phyloP scores from a whole-genome alignment of 768 basidiomycete species.

The Leccinum broughii region DNA sequence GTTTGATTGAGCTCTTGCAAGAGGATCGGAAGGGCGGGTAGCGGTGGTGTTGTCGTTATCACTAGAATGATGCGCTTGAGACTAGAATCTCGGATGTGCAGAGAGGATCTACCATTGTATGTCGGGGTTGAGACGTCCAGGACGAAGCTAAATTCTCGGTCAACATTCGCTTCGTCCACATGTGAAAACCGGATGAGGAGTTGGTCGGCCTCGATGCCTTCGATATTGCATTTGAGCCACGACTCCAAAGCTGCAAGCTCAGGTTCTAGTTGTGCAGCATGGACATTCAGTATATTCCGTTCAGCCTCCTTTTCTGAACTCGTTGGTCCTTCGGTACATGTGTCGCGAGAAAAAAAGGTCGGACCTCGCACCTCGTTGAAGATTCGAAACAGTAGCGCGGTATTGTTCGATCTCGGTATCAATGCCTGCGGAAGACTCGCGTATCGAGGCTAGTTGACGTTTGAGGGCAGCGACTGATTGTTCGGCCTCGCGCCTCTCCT shows the following conservation, averaged over 20 bases:
- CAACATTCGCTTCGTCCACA: constrained; percentile 56
- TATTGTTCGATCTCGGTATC: constrained; percentile 76
- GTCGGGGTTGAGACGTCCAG: constrained; percentile 64
- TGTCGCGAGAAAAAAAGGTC: background rate
- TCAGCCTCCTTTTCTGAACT: constrained; percentile 68
- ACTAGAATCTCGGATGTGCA: background rate
- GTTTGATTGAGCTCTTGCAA: constrained; percentile 71
- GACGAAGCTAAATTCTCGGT: constrained; percentile 70
- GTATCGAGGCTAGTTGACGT: constrained; percentile 63
- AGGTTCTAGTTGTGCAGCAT: constrained; percentile 51
- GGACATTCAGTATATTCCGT: constrained; percentile 49
- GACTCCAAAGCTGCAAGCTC: constrained; percentile 61
- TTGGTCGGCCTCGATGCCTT: constrained; percentile 73
- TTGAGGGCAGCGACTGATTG: constrained; percentile 57
- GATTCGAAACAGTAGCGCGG: constrained; percentile 56
- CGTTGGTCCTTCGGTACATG: background rate
- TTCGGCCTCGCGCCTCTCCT: constrained; percentile 72
- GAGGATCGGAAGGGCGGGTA: constrained; percentile 66
- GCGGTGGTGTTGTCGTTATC: constrained; percentile 71
- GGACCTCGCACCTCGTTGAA: constrained; percentile 56
- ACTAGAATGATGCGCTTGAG: constrained; percentile 44
- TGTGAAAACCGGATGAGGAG: constrained; percentile 73
- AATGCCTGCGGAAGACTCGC: constrained; percentile 56
- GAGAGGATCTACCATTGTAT: constrained; percentile 60
- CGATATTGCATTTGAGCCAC: constrained; percentile 62